Evolutionary conservation across 1,139 yeast species (phyloP), one percentile per base, ranked within the genome.

Genomic region (Hanseniaspora gamundiae): DNA sequence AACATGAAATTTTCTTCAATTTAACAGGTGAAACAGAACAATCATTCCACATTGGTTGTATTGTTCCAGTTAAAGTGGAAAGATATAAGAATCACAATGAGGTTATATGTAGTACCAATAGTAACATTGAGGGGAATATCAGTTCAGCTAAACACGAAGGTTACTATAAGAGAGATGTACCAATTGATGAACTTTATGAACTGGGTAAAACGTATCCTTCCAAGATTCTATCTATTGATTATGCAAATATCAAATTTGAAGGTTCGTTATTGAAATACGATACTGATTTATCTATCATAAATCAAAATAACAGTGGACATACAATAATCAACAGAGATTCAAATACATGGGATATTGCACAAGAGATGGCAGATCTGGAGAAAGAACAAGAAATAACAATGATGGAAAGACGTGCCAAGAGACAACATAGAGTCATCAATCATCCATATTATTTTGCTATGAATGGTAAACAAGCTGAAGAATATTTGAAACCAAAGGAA

Each of bases 391-490:
- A 76, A 30, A 74, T 73, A 47, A 68, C 66, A 33, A 69, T 69
- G 53, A 65, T 65, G 31, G 76, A 72, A 43, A 68, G 66, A 19
- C 69, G 71, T 48, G 69, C 70, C 48, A 77, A 73, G 59, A 71
- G 79, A 52, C 77, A 51, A 68, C 81, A 56, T 73, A 59, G 95
- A 59, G 82, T 85, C 51, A 76, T 91, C 54, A 93, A 87, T 59
- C 99, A 91, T 67, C 95, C 96, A 39, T 74, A 83, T 58, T 91
- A 85, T 72, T 83, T 78, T 53, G 81, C 84, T 50, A 81, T 88
- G 68, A 84, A 78, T 55, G 76, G 82, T 49, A 73, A 72, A 49
- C 96, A 91, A 66, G 97, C 99, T 0, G 97, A 91, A 62, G 94
- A 85, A 55, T 88, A 73, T 55, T 71, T 91, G 57, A 95, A 96